Evolutionary conservation across 2,329 filamentous ascomycete species (phyloP), one percentile per base, ranked within the genome.

Genomic region (Didymella pomorum): DNA sequence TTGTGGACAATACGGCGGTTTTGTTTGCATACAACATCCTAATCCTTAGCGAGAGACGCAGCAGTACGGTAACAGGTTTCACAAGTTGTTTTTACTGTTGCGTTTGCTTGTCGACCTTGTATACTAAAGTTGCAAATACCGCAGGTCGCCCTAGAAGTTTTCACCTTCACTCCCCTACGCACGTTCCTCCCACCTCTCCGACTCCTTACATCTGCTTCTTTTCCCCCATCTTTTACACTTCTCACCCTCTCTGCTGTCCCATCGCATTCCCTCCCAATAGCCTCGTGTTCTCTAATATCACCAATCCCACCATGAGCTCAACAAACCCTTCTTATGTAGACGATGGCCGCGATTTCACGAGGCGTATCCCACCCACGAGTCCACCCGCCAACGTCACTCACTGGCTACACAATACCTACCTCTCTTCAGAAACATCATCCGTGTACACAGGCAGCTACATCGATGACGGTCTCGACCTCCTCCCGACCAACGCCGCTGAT

Each of bases 381-480:
- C 16, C 20, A 58, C 37, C 29, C n/a, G 4, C 57, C 14, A 54
- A 63, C 20, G 54, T 66, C 18, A 20, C 61, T 11, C 37, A 50
- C 14, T 68, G 67, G 68, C 31, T 67, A 29, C 14, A 56, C 9
- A 23, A 10, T n/a, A 46, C 53, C 16, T 26, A 18, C 25, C n/a
- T 29, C 9, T 29, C 21, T n/a, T 16, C 45, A 29, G 55, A 63
- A 18, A 29, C 55, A 3, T 33, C 48, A 11, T 67, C 68, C 9
- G 33, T 49, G 2, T 71, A 70, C 46, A 68, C 66, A 4, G 63
- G 65, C 18, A 73, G 70, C 55, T 73, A 62, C 45, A 25, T 74
- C 29, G 73, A 75, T 54, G 72, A 74, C 44, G 65, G 68, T 21
- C 63, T 60, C n/a, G 69, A 74, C 49, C 60, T 71, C 29, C 49